A percentile compares a stretch with the other conserved stretches of the same genome.
Evolutionary conservation across 371 early-diverging fungal species (phyloP).

Genomic region (Lichtheimia hyalospora): DNA sequence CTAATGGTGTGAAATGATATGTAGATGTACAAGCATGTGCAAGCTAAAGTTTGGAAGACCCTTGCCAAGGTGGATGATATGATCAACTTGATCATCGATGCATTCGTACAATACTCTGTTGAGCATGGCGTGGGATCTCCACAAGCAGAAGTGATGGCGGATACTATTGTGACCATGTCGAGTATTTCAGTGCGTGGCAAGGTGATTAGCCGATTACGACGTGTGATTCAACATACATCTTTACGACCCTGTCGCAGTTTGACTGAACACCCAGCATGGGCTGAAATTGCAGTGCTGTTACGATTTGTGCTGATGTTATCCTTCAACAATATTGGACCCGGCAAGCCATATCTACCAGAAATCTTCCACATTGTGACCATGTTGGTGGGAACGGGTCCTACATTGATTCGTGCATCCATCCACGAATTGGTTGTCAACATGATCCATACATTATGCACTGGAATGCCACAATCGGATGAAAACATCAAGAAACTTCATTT

Average conservation of each 20-base stretch:
- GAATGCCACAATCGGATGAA: slow-evolving; percentile 56
- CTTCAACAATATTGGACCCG: slow-evolving; percentile 73
- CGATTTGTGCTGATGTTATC: slow-evolving; percentile 86
- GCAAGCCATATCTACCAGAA: slow-evolving; percentile 80
- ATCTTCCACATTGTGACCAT: slow-evolving; percentile 82
- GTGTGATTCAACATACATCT: slow-evolving; percentile 71
- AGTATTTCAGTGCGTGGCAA: slow-evolving; percentile 79
- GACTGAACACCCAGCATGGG: slow-evolving; percentile 81
- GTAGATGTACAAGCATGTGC: slow-evolving; percentile 68
- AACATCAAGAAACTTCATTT: slow-evolving; percentile 58
- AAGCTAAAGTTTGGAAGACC: slow-evolving; percentile 80
- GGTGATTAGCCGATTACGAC: slow-evolving; percentile 77
- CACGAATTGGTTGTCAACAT: slow-evolving; percentile 90
- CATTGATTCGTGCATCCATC: slow-evolving; percentile 79
- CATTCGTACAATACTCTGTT: slow-evolving; percentile 78
- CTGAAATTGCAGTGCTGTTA: slow-evolving; percentile 83
- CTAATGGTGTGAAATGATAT: not conserved
- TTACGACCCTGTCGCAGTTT: slow-evolving; percentile 67
- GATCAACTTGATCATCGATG: slow-evolving; percentile 74
- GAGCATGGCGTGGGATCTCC: slow-evolving; percentile 78
- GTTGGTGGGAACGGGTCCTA: slow-evolving; percentile 81
- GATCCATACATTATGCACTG: slow-evolving; percentile 85
- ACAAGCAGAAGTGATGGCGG: slow-evolving; percentile 82
- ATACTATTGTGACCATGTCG: slow-evolving; percentile 82
- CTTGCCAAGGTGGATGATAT: slow-evolving; percentile 77